Percentiles rank a stretch among this genome's conserved stretches.
phyloP scores from a whole-genome alignment of 2,329 filamentous ascomycete species.

The Aspergillus sp. region DNA sequence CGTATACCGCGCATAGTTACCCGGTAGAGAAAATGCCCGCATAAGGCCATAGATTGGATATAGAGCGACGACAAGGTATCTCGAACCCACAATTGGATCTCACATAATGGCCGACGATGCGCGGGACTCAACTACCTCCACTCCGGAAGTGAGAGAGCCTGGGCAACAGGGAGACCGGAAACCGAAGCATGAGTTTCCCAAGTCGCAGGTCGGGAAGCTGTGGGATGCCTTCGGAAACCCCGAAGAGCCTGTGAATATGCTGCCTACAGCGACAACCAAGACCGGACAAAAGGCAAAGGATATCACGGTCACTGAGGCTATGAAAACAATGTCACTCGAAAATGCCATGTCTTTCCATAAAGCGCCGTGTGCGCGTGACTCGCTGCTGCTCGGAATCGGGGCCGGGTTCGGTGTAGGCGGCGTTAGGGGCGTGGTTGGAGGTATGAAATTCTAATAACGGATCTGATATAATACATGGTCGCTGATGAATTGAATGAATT shows the following conservation, averaged over 20 bases:
- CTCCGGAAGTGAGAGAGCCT: constrained; percentile 13
- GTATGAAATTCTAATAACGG: constrained; percentile 48
- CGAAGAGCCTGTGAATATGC: constrained; percentile 54
- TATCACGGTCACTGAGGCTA: constrained; percentile 43
- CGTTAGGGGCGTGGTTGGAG: constrained; percentile 71
- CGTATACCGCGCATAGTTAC: constrained; percentile 15
- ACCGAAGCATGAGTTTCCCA: constrained; percentile 45
- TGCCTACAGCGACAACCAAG: constrained; percentile 61
- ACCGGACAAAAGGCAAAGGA: constrained; percentile 57
- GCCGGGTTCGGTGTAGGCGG: constrained; percentile 75
- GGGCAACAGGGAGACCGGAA: constrained; percentile 30
- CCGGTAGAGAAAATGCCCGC: constrained; percentile 13
- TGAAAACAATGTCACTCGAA: constrained; percentile 51
- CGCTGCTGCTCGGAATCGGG: constrained; percentile 79
- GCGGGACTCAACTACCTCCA: constrained; percentile 28
- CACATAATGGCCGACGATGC: constrained; percentile 45
- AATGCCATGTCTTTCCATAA: constrained; percentile 67
- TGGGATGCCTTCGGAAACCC: constrained; percentile 52
- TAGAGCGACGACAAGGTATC: constrained; percentile 9
- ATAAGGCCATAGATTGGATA: background rate
- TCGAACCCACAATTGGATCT: constrained; percentile 1
- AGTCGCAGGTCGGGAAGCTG: constrained; percentile 51
- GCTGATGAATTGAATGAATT: background rate
- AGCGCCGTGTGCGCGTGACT: constrained; percentile 80
- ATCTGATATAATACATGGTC: background rate